Conservation (phyloP, 78 protist species). For the Thecamonas trahens region DNA sequence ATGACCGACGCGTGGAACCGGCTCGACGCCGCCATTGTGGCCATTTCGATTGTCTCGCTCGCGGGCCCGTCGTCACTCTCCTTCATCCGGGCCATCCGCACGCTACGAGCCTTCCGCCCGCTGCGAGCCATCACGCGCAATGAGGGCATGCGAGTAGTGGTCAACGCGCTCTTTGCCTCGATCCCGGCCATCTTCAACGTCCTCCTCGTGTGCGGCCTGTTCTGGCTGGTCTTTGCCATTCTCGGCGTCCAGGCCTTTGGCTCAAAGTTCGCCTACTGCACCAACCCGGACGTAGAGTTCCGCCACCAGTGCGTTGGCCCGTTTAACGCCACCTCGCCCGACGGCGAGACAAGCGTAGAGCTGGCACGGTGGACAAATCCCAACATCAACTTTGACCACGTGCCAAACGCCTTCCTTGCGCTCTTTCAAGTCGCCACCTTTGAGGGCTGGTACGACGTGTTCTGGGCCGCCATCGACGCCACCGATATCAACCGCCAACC, state of each 20-base stretch:
- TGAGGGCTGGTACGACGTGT: constrained; percentile 15
- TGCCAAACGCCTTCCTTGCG: not conserved
- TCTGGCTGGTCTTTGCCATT: constrained; percentile 28
- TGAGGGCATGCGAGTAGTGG: constrained; percentile 18
- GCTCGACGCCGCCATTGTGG: constrained; percentile 11
- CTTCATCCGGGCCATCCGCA: constrained; percentile 15
- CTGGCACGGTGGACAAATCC: not conserved
- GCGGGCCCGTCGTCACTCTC: not conserved
- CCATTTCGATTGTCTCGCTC: constrained; percentile 6
- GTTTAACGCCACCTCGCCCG: no score
- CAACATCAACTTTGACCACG: constrained; percentile 11
- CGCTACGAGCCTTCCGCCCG: constrained; percentile 48
- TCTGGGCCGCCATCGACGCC: constrained; percentile 13
- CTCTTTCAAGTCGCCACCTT: constrained; percentile 1
- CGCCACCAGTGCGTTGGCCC: not conserved
- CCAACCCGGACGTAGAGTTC: constrained; percentile 1
- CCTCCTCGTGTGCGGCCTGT: constrained; percentile 1
- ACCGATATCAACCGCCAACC: constrained; percentile 14
- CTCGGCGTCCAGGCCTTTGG: constrained; percentile 39
- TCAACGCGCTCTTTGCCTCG: not conserved
- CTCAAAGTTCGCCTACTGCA: constrained; percentile 9
- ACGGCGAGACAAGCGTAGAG: no score
- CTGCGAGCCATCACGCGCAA: constrained; percentile 38
- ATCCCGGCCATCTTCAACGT: constrained; percentile 36
- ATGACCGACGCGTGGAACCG: constrained; percentile 10